A percentile compares a stretch with the other conserved stretches of the same genome.
Evolutionary conservation across 805 yeast genomes (phyloP).

Genomic region (Cyberlindnera xishuangbannaensis): DNA sequence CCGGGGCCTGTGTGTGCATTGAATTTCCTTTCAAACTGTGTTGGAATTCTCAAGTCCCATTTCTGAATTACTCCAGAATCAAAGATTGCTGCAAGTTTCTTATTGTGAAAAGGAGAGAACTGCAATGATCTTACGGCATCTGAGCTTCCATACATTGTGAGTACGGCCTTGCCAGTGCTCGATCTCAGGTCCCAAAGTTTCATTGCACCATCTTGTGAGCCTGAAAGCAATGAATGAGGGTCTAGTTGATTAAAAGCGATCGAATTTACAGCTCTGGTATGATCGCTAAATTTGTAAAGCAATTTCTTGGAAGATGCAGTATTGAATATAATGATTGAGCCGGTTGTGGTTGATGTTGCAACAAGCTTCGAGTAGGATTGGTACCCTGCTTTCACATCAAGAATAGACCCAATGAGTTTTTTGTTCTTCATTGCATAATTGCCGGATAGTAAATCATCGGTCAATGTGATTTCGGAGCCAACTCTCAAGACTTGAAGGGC

Average conservation of each 20-base stretch:
- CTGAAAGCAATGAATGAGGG: conserved; percentile 42
- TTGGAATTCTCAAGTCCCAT: conserved; percentile 76
- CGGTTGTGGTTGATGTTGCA: conserved; percentile 43
- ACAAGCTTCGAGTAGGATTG: conserved; percentile 32
- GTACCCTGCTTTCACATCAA: conserved; percentile 40
- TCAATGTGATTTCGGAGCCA: conserved; percentile 26
- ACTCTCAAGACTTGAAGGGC: conserved; percentile 33
- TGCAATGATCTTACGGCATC: conserved; percentile 63
- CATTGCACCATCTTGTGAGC: conserved; percentile 77
- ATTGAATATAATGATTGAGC: conserved; percentile 35
- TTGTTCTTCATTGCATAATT: conserved; percentile 26
- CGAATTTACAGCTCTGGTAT: conserved; percentile 41
- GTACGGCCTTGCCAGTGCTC: conserved; percentile 38
- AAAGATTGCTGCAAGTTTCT: conserved; percentile 69
- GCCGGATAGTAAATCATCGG: conserved; percentile 30
- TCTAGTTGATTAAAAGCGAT: conserved; percentile 35
- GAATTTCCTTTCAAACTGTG: conserved; percentile 58
- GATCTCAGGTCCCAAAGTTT: conserved; percentile 69
- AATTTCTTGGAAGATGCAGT: conserved; percentile 25
- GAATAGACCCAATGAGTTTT: conserved; percentile 33
- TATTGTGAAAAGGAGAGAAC: conserved; percentile 47
- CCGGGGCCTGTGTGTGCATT: conserved; percentile 94
- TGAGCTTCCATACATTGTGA: conserved; percentile 53
- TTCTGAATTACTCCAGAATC: conserved; percentile 85
- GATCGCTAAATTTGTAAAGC: conserved; percentile 32